phyloP scores from a whole-genome alignment of 2,329 filamentous ascomycete genomes.

The Lachnellula cervina region DNA sequence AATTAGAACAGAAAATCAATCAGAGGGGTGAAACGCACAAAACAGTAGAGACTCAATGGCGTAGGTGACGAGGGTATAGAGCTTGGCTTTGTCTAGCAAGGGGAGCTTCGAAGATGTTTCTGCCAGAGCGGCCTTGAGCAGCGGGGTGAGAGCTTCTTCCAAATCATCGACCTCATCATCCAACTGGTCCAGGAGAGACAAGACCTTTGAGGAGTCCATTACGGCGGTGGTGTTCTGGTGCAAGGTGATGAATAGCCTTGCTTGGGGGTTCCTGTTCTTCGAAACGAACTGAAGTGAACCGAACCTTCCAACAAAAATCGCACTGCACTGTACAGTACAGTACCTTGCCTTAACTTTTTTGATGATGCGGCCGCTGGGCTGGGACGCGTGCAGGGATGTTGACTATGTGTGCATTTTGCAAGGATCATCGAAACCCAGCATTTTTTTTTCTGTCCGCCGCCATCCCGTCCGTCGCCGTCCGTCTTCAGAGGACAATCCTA shows the following conservation, averaged over 20 bases:
- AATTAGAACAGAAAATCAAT: background rate
- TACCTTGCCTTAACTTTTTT: background rate
- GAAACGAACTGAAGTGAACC: background rate
- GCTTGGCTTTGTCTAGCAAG: constrained; percentile 90
- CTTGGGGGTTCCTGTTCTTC: background rate
- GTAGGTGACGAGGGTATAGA: constrained; percentile 84
- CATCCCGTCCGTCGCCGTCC: no score
- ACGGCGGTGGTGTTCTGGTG: background rate
- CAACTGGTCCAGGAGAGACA: constrained; percentile 44
- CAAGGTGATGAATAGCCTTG: background rate
- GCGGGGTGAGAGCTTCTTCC: constrained; percentile 67
- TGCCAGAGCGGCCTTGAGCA: constrained; percentile 60
- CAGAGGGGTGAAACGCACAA: constrained; percentile 48
- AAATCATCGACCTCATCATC: constrained; percentile 76
- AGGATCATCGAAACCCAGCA: background rate
- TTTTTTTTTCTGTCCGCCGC: background rate
- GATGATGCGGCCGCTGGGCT: background rate
- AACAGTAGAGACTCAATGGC: constrained; percentile 88
- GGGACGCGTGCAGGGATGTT: background rate
- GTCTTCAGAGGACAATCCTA: background rate
- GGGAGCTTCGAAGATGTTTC: constrained; percentile 73
- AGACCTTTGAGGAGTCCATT: constrained; percentile 39
- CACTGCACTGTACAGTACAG: background rate
- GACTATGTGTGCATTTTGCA: background rate
- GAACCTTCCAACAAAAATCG: background rate